Conservation (phyloP, 139 green algal genomes). For the Chlorella sp. region DNA sequence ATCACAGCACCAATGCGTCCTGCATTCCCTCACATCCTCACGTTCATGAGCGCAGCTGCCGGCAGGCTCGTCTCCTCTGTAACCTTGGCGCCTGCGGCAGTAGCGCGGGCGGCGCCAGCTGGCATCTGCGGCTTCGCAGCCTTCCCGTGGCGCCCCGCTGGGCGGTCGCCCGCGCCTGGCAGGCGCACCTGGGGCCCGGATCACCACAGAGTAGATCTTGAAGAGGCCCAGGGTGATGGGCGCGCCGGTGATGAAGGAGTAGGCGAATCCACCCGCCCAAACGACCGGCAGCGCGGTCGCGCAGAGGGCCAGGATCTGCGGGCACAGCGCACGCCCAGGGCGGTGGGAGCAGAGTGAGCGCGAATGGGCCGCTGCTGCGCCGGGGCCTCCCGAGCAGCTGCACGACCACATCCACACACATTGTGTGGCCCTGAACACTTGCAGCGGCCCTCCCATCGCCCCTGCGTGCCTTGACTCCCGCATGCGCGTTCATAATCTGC, state of each 20-base stretch:
- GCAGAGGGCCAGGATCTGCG: slow-evolving; percentile 19
- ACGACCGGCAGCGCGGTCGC: slow-evolving; percentile 4
- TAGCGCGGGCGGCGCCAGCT: too few relatives aligned
- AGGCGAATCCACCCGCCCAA: slow-evolving; percentile 8
- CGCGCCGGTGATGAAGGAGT: slow-evolving; percentile 10
- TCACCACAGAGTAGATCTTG: slow-evolving; percentile 26
- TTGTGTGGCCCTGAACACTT: too few relatives aligned
- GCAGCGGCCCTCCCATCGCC: too few relatives aligned
- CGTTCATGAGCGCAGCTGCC: slow-evolving; percentile 19
- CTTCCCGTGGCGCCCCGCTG: too few relatives aligned
- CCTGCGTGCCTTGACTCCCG: slow-evolving; percentile 6
- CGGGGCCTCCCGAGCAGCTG: not conserved
- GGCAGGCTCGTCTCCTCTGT: slow-evolving; percentile 31
- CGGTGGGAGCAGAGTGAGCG: not conserved
- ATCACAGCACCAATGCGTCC: too few relatives aligned
- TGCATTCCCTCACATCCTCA: too few relatives aligned
- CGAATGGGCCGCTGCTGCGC: too few relatives aligned
- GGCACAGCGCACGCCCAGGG: not conserved
- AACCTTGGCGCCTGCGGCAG: slow-evolving; percentile 14
- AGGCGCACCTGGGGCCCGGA: slow-evolving; percentile 17
- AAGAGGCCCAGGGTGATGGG: slow-evolving; percentile 15
- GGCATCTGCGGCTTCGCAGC: too few relatives aligned
- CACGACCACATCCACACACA: too few relatives aligned
- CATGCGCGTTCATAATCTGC: slow-evolving; percentile 11
- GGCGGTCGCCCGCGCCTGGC: too few relatives aligned